Evolutionary conservation across 331 rosid genomes (phyloP).

Genomic region (Quercus lobata): DNA sequence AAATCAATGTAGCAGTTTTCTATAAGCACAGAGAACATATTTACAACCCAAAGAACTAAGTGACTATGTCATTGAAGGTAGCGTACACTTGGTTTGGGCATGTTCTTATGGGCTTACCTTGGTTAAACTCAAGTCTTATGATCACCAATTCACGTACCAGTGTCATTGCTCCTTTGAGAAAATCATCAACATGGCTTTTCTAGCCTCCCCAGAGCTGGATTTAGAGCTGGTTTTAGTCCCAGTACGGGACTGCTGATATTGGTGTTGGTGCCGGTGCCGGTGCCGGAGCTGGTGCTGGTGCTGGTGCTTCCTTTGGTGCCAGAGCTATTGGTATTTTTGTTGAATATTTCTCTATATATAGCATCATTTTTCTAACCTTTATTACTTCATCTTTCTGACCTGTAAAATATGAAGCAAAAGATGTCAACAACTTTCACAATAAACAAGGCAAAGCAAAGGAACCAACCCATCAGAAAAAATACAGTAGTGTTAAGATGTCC

Average conservation of each 20-base stretch:
- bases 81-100: neutral
- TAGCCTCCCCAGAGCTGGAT: neutral
- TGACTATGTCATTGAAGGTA: neutral
- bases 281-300: slow-evolving; percentile 19
- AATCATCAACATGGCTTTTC: neutral
- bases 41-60: neutral
- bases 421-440: neutral
- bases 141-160: neutral
- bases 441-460: neutral
- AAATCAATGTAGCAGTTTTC: neutral
- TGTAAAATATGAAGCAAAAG: slow-evolving; percentile 30
- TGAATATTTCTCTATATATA: slow-evolving; percentile 20
- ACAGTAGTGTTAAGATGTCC: too few species aligned
- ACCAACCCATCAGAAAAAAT: neutral
- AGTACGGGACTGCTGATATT: slow-evolving; percentile 3
- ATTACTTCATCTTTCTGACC: slow-evolving; percentile 36
- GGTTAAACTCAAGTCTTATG: neutral
- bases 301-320: neutral
- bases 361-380: slow-evolving; percentile 47
- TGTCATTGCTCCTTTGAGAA: neutral
- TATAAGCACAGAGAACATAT: neutral
- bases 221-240: neutral
- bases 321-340: slow-evolving; percentile 6
- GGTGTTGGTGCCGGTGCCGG: slow-evolving; percentile 21
- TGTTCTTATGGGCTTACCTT: neutral